Evolutionary conservation across 179 eudicot species (phyloP), one percentile per base, ranked within the genome.

Genomic region (Nepenthes alata): DNA sequence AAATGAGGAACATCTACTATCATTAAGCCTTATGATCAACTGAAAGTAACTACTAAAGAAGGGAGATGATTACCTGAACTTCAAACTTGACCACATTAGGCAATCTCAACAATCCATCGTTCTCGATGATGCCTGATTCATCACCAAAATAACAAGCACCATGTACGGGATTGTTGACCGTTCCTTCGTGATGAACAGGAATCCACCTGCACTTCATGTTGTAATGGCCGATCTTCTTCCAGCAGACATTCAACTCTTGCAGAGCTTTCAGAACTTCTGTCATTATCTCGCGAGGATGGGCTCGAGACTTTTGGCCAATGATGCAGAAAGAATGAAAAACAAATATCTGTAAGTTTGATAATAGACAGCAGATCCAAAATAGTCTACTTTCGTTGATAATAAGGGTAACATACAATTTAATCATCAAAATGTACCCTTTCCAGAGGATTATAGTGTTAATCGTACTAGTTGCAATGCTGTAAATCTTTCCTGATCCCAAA

Each of bases 201-300:
- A 71, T 59, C 94, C 95, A 88, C 70, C 83, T 73, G 74, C 97
- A 91, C 75, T 91, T 90, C 87, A 90, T 87, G 80, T 87, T 90
- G 60, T 85, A 90, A 67, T 83, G 97, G 60, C 97, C 97, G 10
- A 85, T 77, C 81, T 83, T 83, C 69, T 90, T 90, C 97, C 97
- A 90, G 71, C 77, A 61, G 16, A 90, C 97, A 66, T 87, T 85
- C 70, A 90, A 57, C 69, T 90, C 95, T 71, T 83, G 89, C 54
- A 90, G 80, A 72, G 96, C 96, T 75, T 83, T 91, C 53, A 91
- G 77, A 68, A 88, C 95, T 75, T 91, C 97, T 3, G 84, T 81
- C 97, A 91, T 88, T 64, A 88, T 83, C 76, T 87, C 87, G 48
- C 90, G 90, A 53, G 97, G 97, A 70, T 80, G 89, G 52, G 95